Percentiles rank a stretch among this genome's conserved stretches.
phyloP scores from a whole-genome alignment of 2,329 filamentous ascomycete genomes.

The Penicillium sp. region DNA sequence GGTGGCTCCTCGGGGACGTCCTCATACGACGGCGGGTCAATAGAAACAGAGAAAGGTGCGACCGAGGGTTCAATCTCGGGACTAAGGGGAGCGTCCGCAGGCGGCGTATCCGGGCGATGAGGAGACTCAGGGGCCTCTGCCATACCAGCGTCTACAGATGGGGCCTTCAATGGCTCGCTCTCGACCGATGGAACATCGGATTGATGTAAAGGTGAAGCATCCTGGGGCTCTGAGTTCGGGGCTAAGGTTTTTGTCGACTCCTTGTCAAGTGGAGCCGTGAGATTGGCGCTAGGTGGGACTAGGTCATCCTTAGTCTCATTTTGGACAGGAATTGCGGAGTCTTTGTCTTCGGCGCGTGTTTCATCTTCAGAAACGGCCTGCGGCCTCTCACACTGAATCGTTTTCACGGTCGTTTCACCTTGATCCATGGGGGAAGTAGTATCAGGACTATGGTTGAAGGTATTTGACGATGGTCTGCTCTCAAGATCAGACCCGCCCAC shows the following conservation, averaged over 20 bases:
- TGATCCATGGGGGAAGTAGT: conserved; percentile 11
- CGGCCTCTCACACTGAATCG: conserved; percentile 14
- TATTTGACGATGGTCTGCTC: conserved; percentile 15
- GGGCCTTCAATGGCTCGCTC: conserved; percentile 16
- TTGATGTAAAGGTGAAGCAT: conserved; percentile 20
- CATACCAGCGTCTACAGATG: conserved; percentile 8
- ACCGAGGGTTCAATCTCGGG: conserved; percentile 16
- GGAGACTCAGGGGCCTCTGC: conserved; percentile 15
- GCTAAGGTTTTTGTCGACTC: conserved; percentile 22
- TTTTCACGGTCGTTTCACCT: conserved; percentile 10
- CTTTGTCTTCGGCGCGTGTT: conserved; percentile 21
- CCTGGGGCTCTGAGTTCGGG: conserved; percentile 24
- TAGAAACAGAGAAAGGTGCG: conserved; percentile 18
- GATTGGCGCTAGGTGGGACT: conserved; percentile 29
- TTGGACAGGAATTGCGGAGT: conserved; percentile 22
- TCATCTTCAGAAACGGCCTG: conserved; percentile 22
- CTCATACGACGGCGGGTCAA: conserved; percentile 20
- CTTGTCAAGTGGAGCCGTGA: conserved; percentile 27
- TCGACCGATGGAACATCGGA: conserved; percentile 13
- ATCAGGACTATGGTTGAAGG: conserved; percentile 10
- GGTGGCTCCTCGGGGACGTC: conserved; percentile 21
- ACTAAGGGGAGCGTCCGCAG: conserved; percentile 13
- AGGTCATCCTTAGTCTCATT: conserved; percentile 26
- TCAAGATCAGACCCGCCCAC: conserved; percentile 16
- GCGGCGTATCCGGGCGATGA: conserved; percentile 18